These are phyloP conservation scores for Nannochloris sp. DNA, from an alignment of 139 green algal species.

Conservation along the genomic window DNA sequence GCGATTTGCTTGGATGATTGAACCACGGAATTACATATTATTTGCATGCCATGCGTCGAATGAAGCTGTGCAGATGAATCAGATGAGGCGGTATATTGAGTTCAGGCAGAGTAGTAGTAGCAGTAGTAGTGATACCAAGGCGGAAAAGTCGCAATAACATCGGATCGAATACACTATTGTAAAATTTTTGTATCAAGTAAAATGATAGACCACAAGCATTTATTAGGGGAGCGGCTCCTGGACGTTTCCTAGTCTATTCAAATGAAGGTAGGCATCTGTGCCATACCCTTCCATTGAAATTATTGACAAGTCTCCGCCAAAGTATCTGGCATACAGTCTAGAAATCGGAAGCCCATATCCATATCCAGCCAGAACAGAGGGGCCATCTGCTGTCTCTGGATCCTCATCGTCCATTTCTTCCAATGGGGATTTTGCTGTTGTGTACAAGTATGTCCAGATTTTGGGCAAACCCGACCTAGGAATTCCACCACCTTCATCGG, in stretches of 20 bases:
- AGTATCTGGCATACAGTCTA: conserved; percentile 86
- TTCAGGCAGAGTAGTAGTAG: conserved; percentile 1
- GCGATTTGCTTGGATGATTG: conserved; percentile 67
- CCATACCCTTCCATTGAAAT: conserved; percentile 98
- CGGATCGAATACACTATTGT: too few relatives aligned
- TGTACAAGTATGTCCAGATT: conserved; percentile 99
- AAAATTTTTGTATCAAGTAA: too few relatives aligned
- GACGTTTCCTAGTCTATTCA: conserved; percentile 87
- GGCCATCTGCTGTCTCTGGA: conserved; percentile 21
- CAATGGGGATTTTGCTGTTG: conserved; percentile 68
- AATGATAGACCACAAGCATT: too few relatives aligned
- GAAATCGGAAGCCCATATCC: conserved; percentile 92
- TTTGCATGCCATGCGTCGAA: conserved; percentile 68
- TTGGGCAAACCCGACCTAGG: conserved; percentile 72
- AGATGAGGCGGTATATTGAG: conserved; percentile 31
- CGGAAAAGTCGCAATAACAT: too few relatives aligned
- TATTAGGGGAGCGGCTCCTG: conserved; percentile 87
- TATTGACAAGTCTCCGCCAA: conserved; percentile 93
- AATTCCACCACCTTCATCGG: conserved; percentile 96
- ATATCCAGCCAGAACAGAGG: conserved; percentile 76
- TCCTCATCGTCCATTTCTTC: conserved; percentile 39
- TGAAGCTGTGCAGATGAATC: conserved; percentile 60
- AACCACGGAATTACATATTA: conserved; percentile 66
- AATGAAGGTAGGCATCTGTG: conserved; percentile 96
- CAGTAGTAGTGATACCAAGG: too few relatives aligned